Conservation (phyloP, 495 filamentous ascomycete genomes). For the Evernia prunastri region DNA sequence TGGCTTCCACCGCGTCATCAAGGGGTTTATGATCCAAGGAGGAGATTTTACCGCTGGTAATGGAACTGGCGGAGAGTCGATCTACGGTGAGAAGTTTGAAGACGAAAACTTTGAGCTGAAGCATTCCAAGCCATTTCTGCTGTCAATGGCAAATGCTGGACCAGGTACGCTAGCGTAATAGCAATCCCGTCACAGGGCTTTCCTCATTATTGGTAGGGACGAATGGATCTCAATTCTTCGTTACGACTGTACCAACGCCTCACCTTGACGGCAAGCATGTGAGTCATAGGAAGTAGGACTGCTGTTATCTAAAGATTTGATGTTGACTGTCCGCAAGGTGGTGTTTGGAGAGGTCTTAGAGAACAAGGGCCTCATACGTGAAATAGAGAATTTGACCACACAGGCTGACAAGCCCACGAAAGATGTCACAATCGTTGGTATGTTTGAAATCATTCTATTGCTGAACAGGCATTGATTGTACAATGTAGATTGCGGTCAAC, state of each 20-base stretch:
- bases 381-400: slow-evolving; percentile 83
- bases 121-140: slow-evolving; percentile 89
- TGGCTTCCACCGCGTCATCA: slow-evolving; percentile 94
- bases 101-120: slow-evolving; percentile 94
- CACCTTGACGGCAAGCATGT: slow-evolving; percentile 94
- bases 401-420: slow-evolving; percentile 70
- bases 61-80: slow-evolving; percentile 93
- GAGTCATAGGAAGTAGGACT: neutral
- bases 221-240: slow-evolving; percentile 97
- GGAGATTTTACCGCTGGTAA: slow-evolving; percentile 97
- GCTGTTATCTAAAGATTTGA: neutral
- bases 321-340: slow-evolving; percentile 22
- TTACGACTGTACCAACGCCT: slow-evolving; percentile 88
- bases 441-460: slow-evolving; percentile 2
- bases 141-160: slow-evolving; percentile 97
- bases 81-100: slow-evolving; percentile 96
- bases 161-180: slow-evolving; percentile 49
- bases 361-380: slow-evolving; percentile 83
- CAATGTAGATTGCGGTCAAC: slow-evolving; percentile 71
- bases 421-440: slow-evolving; percentile 62
- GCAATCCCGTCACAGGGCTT: neutral
- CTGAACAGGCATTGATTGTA: neutral
- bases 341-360: slow-evolving; percentile 58
- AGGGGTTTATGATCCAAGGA: slow-evolving; percentile 98
- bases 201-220: slow-evolving; percentile 42